phyloP scores from a whole-genome alignment of 2,329 filamentous ascomycete genomes.

The Exophiala spinifera region DNA sequence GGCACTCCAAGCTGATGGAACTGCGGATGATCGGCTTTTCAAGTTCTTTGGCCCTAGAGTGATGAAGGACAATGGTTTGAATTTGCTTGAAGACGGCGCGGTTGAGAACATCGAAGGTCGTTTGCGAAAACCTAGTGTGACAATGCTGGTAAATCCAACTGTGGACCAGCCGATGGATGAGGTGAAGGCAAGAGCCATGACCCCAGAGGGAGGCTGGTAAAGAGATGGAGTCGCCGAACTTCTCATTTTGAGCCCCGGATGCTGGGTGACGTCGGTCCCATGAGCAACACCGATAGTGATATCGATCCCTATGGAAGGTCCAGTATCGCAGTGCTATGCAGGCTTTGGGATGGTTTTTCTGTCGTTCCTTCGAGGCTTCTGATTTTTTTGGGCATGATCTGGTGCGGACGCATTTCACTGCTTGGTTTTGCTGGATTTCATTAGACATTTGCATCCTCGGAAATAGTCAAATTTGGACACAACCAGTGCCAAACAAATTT shows the following conservation, averaged over 20 bases:
- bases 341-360: neutral
- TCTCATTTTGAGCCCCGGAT: neutral
- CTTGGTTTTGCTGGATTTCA: neutral
- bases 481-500: too few species aligned
- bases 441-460: too few species aligned
- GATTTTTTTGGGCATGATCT: neutral
- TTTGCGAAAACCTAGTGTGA: slow-evolving; percentile 12
- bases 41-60: slow-evolving; percentile 6
- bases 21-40: slow-evolving; percentile 5
- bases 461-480: too few species aligned
- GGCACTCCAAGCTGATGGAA: slow-evolving; percentile 10
- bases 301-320: too few species aligned
- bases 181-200: slow-evolving; percentile 32
- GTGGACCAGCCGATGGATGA: slow-evolving; percentile 27
- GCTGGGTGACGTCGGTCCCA: too few species aligned
- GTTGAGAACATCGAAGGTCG: slow-evolving; percentile 27
- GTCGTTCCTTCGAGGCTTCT: too few species aligned
- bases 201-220: slow-evolving; percentile 19
- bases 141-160: slow-evolving; percentile 10
- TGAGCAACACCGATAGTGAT: too few species aligned
- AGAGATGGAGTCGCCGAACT: neutral
- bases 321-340: neutral
- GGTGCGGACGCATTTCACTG: neutral
- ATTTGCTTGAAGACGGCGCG: neutral
- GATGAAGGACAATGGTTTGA: slow-evolving; percentile 14